Evolutionary conservation across 768 basidiomycete species (phyloP).

Genomic region (Scleroderma citrinum): DNA sequence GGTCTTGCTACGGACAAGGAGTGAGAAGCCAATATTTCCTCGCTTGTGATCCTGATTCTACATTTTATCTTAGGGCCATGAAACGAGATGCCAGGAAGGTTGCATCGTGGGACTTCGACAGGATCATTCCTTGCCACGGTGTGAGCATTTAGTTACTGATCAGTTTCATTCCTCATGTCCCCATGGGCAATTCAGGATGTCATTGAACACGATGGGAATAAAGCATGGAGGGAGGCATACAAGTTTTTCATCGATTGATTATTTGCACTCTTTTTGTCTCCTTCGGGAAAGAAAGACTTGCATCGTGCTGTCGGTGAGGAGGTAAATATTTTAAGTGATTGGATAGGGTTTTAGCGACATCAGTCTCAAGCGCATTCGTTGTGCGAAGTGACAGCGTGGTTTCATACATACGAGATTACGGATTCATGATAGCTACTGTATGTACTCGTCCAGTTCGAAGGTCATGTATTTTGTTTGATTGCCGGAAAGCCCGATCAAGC

Average conservation of each 20-base stretch:
- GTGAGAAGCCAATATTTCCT: constrained; percentile 14
- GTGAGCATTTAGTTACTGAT: constrained; percentile 22
- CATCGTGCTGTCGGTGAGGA: no score
- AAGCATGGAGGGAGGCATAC: constrained; percentile 46
- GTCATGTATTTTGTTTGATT: no score
- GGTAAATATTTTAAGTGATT: no score
- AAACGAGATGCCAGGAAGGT: constrained; percentile 58
- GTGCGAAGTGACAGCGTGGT: no score
- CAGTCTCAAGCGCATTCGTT: no score
- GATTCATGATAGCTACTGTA: no score
- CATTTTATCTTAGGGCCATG: constrained; percentile 40
- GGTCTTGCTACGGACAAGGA: constrained; percentile 17
- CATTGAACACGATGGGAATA: constrained; percentile 55
- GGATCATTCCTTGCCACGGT: constrained; percentile 71
- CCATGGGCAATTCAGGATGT: constrained; percentile 37
- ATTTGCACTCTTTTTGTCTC: not conserved
- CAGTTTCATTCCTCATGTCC: constrained; percentile 5
- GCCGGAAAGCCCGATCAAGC: no score
- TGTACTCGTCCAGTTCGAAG: no score
- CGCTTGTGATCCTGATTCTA: not conserved
- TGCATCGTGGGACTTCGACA: constrained; percentile 64
- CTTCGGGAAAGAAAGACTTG: not conserved
- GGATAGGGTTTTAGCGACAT: no score
- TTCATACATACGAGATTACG: no score
- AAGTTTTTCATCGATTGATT: constrained; percentile 20